Conservation (phyloP, 805 yeast species). For the Kuraishia floccosa region DNA sequence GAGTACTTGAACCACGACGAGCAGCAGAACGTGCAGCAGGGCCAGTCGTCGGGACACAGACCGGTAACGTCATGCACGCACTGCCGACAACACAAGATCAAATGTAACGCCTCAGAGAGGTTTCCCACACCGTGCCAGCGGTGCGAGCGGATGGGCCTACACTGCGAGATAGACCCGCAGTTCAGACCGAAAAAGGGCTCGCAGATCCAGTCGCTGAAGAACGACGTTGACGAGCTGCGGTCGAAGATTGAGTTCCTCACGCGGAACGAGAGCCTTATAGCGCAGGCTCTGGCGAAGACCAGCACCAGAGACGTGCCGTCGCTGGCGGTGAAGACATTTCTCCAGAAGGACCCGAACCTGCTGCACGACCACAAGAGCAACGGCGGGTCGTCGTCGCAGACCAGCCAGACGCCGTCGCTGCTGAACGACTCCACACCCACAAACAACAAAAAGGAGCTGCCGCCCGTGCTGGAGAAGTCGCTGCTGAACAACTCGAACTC, state of each 20-base stretch:
- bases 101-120: constrained; percentile 81
- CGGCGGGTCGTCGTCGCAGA: background rate
- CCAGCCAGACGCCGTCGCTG: constrained; percentile 17
- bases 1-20: background rate
- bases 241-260: constrained; percentile 57
- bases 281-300: constrained; percentile 11
- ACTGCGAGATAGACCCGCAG: constrained; percentile 84
- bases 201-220: constrained; percentile 72
- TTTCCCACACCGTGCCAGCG: constrained; percentile 76
- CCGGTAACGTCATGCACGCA: constrained; percentile 92
- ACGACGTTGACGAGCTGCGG: constrained; percentile 75
- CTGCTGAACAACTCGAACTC: constrained; percentile 22
- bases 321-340: constrained; percentile 25
- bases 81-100: constrained; percentile 89
- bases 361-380: constrained; percentile 20
- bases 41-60: constrained; percentile 40
- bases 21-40: background rate
- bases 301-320: constrained; percentile 3
- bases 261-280: constrained; percentile 55
- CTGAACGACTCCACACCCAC: constrained; percentile 31
- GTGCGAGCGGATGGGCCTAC: constrained; percentile 68
- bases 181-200: constrained; percentile 89
- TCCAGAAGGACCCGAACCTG: constrained; percentile 32
- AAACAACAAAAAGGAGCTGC: constrained; percentile 20
- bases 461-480: constrained; percentile 30